Evolutionary conservation across 306 rosid genomes (phyloP).

Genomic region (Rosa persica): DNA sequence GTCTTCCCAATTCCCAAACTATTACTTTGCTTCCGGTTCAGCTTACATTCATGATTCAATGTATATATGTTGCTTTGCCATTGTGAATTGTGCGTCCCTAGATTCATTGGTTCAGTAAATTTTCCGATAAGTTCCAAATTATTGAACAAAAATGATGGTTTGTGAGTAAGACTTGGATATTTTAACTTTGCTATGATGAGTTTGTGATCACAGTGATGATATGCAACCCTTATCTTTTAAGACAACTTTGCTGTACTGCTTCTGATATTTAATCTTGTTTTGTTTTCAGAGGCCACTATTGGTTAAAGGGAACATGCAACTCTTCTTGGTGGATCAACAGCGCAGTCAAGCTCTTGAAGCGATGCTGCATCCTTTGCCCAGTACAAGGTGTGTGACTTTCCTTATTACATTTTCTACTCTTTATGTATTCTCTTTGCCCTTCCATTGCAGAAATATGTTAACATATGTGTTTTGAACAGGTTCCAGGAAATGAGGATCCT

Average conservation of each 20-base stretch:
- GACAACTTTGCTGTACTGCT: background rate
- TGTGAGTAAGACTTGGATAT: no score
- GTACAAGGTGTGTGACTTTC: slow-evolving; percentile 57
- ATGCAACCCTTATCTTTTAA: background rate
- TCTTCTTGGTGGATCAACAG: slow-evolving; percentile 94
- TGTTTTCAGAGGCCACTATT: slow-evolving; percentile 78
- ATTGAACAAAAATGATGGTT: no score
- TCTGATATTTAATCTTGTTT: slow-evolving; percentile 24
- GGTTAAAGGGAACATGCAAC: slow-evolving; percentile 99
- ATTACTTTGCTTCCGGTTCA: no score
- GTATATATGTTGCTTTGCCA: no score
- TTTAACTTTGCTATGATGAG: no score
- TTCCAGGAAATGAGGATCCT: slow-evolving; percentile 90
- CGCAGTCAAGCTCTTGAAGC: slow-evolving; percentile 99
- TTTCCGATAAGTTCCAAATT: no score
- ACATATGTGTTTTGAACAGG: slow-evolving; percentile 45
- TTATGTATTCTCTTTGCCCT: background rate
- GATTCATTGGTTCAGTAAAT: no score
- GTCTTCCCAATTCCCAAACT: no score
- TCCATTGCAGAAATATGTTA: no score
- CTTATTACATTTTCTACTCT: background rate
- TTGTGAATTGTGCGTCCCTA: no score
- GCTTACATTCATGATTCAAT: no score
- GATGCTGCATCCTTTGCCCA: slow-evolving; percentile 95
- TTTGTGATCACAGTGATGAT: no score